Conservation (phyloP, 306 rosid species). For the Dalbergia cultrata region DNA sequence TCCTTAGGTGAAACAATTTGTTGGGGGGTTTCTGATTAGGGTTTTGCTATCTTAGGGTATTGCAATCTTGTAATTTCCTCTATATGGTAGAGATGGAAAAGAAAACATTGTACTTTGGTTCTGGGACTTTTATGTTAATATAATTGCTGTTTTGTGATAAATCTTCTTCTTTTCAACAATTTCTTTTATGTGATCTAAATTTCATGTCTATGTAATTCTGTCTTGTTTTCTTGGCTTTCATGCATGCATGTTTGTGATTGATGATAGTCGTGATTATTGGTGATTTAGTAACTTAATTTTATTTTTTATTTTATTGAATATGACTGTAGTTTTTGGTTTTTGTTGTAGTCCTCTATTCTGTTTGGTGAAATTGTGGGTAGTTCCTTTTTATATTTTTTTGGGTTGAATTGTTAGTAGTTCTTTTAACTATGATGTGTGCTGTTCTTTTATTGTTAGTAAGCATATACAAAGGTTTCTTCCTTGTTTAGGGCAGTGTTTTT, state of each 20-base stretch:
- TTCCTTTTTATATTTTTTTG: no score
- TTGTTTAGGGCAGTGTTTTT: no score
- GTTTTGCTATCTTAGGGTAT: neutral
- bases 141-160: neutral
- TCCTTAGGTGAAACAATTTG: no score
- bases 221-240: neutral
- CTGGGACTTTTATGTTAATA: conserved; percentile 25
- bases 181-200: neutral
- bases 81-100: neutral
- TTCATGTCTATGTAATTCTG: neutral
- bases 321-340: no score
- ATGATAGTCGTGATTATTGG: neutral
- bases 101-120: neutral
- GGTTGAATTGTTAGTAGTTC: no score
- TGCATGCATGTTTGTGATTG: neutral
- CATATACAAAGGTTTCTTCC: neutral
- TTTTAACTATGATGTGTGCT: neutral
- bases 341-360: no score
- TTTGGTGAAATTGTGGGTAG: no score
- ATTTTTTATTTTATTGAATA: neutral
- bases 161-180: neutral
- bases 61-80: neutral
- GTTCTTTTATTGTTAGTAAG: neutral
- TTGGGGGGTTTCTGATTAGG: neutral
- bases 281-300: neutral